A percentile compares a stretch with the other conserved stretches of the same genome.
phyloP scores from a whole-genome alignment of 495 filamentous ascomycete species.

The Xylaria palmicola region DNA sequence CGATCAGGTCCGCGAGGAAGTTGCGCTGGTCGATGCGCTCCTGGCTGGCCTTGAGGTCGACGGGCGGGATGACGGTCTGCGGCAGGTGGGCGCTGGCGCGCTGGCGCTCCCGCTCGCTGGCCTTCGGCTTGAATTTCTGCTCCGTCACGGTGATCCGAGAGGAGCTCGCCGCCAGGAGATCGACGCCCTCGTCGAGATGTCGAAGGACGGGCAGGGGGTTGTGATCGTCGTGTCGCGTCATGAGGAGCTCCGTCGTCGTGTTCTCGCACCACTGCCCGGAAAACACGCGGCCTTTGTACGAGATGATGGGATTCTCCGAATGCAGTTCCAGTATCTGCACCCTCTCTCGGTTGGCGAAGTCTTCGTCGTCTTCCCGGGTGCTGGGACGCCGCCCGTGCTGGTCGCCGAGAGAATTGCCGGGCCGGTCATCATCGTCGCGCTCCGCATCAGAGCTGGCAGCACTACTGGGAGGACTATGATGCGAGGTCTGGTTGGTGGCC shows the following conservation, averaged over 20 bases:
- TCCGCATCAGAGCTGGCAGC: constrained; percentile 15
- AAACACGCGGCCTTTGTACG: constrained; percentile 72
- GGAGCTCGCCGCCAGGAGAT: constrained; percentile 61
- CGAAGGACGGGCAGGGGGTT: constrained; percentile 39
- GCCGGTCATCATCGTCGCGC: constrained; percentile 33
- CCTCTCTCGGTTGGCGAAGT: constrained; percentile 29
- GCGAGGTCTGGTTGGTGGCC: constrained; percentile 4
- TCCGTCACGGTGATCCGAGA: constrained; percentile 45
- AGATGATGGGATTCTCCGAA: constrained; percentile 65
- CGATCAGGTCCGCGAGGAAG: constrained; percentile 45
- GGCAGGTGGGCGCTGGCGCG: constrained; percentile 6
- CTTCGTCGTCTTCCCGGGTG: not conserved
- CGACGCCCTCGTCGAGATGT: constrained; percentile 49
- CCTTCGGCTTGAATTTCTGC: constrained; percentile 31
- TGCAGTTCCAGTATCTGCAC: constrained; percentile 85
- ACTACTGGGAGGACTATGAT: constrained; percentile 18
- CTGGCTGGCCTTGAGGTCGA: constrained; percentile 18
- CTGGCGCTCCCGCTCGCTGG: constrained; percentile 1
- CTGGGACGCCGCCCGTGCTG: not conserved
- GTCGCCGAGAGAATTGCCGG: constrained; percentile 15
- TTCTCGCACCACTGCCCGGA: constrained; percentile 74
- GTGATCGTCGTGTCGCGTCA: constrained; percentile 51
- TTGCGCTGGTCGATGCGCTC: constrained; percentile 41
- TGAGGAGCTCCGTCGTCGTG: constrained; percentile 76
- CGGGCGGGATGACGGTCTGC: constrained; percentile 18